Base-by-base conservation (phyloP, 2,329 filamentous ascomycete species). In the Colletotrichum sp. region DNA sequence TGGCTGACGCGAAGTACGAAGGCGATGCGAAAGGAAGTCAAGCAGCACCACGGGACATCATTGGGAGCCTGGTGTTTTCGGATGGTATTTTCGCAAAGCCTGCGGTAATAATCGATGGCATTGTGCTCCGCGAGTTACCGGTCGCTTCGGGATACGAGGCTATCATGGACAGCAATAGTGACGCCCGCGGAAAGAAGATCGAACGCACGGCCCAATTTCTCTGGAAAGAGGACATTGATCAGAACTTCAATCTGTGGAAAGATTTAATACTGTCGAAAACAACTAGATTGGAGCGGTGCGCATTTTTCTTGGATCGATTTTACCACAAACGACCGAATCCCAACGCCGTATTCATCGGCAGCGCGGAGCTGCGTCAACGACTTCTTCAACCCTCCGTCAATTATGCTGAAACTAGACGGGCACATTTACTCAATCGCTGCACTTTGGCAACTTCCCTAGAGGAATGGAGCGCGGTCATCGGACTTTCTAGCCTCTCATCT, bases 131-230 rank as follows among this genome's bases (percentile, higher is more conserved):
- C n/a, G 43, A 47, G 43, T 21, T 47, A 21, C 43, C 43, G 43
- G 43, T 13, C 43, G n/a, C 9, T 21, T 78, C 8, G 43, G 62
- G 21, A 68, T 34, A 27, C n/a, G 77, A n/a, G 7, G 77, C 77
- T 27, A 2, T 18, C 33, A 16, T 29, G 27, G 77, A 75, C 54
- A 29, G 16, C 29, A 76, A 79, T 29, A 75, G 36, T 27, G 76
- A 75, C 58, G 76, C 66, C 6, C 80, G 81, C 21, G 27, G 38
- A 24, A 36, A 36, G 6, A 15, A 36, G 21, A n/a, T 36, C 13
- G n/a, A 27, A 4, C 51, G 33, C 12, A 43, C 65, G 5, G 65
- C 33, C 29, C n/a, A 59, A 18, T 29, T 58, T 9, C 21, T 67
- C 6, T 67, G 65, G 65, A 67, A 67, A 13, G 54, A 67, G 31